Evolutionary conservation across 345 rosid species (phyloP), one percentile per base, ranked within the genome.

Genomic region (Cardamine resedifolia): DNA sequence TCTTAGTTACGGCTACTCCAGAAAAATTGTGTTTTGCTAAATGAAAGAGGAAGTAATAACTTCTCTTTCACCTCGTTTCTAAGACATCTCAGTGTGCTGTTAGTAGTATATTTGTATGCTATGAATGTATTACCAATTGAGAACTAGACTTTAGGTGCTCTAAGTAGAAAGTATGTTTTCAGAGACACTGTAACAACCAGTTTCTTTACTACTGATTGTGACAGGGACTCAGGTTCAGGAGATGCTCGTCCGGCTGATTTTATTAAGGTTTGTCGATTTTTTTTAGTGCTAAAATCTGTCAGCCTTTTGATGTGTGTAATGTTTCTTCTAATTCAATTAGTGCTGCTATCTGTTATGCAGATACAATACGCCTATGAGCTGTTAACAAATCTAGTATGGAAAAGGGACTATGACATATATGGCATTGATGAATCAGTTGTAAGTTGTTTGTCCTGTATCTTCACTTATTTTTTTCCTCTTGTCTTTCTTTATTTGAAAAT

Each of bases 351-450:
- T 78, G 15, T 15, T 56, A 74, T 83, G 78, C 89, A 94, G 98
- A 79, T 84, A 47, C 91, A 67, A 44, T 91, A 91, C 82, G 92
- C 95, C 23, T 91, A 85, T 71, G 98, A 94, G 82, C 73, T 94
- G 66, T 77, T 94, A 78, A 83, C 74, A 5, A 84, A 91, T 85
- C 82, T 81, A 44, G 56, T 81, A 41, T 88, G 93, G 96, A 94
- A 88, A 86, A 83, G 95, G 72, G 87, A 91, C 70, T 94, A 88
- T 80, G 97, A 89, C 64, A 19, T 83, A 6, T 94, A 86, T 72
- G 85, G 86, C 64, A 78, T 94, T 72, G 96, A 94, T 69, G 95
- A 94, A 80, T 83, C 89, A 48, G 74, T 34, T 50, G 98, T 91
- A 80, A 84, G 97, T 85, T 66, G 27, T 71, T 68, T 10, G 20